Percentiles rank a stretch among this genome's conserved stretches.
These are phyloP conservation scores for Triangularia setosa DNA, from an alignment of 2,329 filamentous ascomycete genomes.

Conservation along the genomic window DNA sequence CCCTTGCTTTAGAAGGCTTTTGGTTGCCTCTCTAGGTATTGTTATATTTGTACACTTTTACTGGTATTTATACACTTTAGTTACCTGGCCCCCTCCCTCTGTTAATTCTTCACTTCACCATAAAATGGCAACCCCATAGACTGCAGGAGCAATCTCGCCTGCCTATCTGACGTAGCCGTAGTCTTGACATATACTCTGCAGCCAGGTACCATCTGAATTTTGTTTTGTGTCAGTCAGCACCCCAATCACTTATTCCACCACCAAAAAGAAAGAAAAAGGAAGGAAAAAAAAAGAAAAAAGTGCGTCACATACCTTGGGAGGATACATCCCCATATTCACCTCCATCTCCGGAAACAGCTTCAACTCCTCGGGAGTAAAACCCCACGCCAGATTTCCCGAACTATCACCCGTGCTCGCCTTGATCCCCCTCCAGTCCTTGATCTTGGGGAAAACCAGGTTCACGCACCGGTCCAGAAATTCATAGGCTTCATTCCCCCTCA, in stretches of 20 bases:
- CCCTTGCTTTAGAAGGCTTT: background rate
- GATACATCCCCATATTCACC: conserved; percentile 74
- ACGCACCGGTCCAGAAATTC: conserved; percentile 89
- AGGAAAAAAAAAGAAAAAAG: too few species aligned
- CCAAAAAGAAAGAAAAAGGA: too few species aligned
- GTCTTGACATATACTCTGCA: conserved; percentile 82
- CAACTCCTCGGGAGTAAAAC: conserved; percentile 70
- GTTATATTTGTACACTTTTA: conserved; percentile 14
- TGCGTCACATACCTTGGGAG: conserved; percentile 39
- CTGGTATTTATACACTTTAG: conserved; percentile 12
- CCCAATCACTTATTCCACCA: too few species aligned
- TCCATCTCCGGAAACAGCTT: conserved; percentile 90
- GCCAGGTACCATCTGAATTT: conserved; percentile 75
- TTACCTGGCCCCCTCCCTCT: background rate
- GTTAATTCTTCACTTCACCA: conserved; percentile 42
- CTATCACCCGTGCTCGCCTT: conserved; percentile 64
- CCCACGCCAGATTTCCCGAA: conserved; percentile 81
- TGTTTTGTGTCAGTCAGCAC: background rate
- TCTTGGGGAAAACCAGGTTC: conserved; percentile 84
- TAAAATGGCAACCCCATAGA: conserved; percentile 76
- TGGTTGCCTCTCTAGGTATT: background rate
- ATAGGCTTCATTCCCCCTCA: conserved; percentile 76
- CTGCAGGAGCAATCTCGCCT: conserved; percentile 72
- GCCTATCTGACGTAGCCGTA: conserved; percentile 76
- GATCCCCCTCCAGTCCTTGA: conserved; percentile 89